These are phyloP conservation scores for Boletus sp. DNA, from an alignment of 768 basidiomycete genomes.

Conservation along the genomic window DNA sequence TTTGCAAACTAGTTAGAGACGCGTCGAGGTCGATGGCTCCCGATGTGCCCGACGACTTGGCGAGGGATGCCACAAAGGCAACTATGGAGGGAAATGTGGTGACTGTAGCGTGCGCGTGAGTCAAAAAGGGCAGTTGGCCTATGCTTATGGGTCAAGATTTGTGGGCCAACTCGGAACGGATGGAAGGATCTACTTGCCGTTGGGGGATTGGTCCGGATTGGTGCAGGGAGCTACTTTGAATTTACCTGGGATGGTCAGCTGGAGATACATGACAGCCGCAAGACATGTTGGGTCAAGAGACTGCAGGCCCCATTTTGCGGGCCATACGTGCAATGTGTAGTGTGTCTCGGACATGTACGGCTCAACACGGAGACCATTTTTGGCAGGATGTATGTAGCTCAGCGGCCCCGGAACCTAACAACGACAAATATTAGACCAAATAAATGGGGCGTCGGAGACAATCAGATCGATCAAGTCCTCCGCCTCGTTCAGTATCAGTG, in stretches of 20 bases:
- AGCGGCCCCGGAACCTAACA: constrained; percentile 15
- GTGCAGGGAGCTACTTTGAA: constrained; percentile 60
- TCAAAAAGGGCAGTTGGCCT: constrained; percentile 75
- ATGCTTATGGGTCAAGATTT: constrained; percentile 1
- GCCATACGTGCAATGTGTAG: constrained; percentile 61
- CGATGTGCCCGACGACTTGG: constrained; percentile 30
- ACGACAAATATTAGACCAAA: constrained; percentile 8
- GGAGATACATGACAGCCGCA: constrained; percentile 63
- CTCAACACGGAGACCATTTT: not conserved
- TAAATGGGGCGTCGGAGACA: too few relatives aligned
- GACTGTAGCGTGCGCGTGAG: constrained; percentile 50
- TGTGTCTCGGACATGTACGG: constrained; percentile 18
- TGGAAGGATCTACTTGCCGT: constrained; percentile 45
- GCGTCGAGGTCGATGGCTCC: constrained; percentile 46
- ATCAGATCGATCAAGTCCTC: not conserved
- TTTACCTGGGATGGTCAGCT: constrained; percentile 63
- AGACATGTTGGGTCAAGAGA: constrained; percentile 68
- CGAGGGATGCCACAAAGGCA: constrained; percentile 57
- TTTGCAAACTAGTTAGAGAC: constrained; percentile 43
- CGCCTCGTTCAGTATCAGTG: not conserved
- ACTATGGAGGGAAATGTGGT: constrained; percentile 59
- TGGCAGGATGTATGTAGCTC: constrained; percentile 4
- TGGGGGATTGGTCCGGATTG: constrained; percentile 71
- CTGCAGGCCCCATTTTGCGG: constrained; percentile 57
- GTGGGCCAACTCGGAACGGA: not conserved